Evolutionary conservation across 352 stramenopile genomes (phyloP).

Genomic region (Phytopythium oedochilum): DNA sequence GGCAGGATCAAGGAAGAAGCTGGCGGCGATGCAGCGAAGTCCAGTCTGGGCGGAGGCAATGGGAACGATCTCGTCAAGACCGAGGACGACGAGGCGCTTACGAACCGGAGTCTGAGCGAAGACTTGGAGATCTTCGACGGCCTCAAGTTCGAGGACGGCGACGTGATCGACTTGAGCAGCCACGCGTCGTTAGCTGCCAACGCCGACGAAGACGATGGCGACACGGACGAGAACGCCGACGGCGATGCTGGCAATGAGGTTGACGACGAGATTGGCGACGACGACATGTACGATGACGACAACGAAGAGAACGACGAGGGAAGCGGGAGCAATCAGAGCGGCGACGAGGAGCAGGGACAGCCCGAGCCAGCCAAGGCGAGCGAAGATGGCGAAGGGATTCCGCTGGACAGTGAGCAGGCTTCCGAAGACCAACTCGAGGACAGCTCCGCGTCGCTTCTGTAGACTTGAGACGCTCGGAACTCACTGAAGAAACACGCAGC

Average conservation of each 20-base stretch:
- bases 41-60: not conserved
- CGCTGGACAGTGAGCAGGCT: not conserved
- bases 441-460: conserved; percentile 2
- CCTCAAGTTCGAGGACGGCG: conserved; percentile 81
- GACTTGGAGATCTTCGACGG: conserved; percentile 84
- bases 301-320: conserved; percentile 33
- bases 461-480: not conserved
- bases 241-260: conserved; percentile 15
- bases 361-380: not conserved
- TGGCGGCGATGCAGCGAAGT: not conserved
- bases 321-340: conserved; percentile 5
- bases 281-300: conserved; percentile 61
- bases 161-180: conserved; percentile 73
- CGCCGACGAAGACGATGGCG: conserved; percentile 12
- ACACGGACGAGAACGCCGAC: conserved; percentile 12
- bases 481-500: not conserved
- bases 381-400: not conserved
- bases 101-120: conserved; percentile 68
- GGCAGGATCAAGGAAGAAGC: conserved; percentile 7
- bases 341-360: conserved; percentile 7
- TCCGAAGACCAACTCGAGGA: conserved; percentile 1
- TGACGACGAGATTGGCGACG: conserved; percentile 11
- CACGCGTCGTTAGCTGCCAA: conserved; percentile 12
- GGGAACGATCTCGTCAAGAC: not conserved
- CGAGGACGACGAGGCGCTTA: conserved; percentile 43